Evolutionary conservation across 78 protist genomes (phyloP), one percentile per base, ranked within the genome.

Genomic region (Dictyostelium capitatum): DNA sequence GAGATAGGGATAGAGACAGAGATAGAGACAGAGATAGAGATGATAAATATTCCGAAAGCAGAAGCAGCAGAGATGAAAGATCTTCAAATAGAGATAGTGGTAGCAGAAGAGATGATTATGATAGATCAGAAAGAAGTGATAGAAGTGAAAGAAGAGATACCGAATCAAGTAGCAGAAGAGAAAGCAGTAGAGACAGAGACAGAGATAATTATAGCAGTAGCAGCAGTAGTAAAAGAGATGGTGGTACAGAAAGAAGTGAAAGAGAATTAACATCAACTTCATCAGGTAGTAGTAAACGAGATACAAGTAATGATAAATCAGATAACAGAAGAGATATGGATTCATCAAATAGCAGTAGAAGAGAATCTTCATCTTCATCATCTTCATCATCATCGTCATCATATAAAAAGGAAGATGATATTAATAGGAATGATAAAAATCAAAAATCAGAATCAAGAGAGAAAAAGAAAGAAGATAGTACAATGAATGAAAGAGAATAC

Each of bases 1-100:
- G 70, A 23, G 75, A 73, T 6, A 80, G 64, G 9, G 30, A 46
- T 12, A 59, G 89, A 4, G 50, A 48, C 48, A 59, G 62, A 8
- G n/a, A 20, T 41, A 73, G 72, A 57, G 91, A 84, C 19, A 83
- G 25, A 51, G 80, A 67, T 10, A 83, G 81, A 70, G 70, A 82
- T 59, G 73, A 59, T 57, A 80, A 73, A 41, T 70, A 54, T 43
- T 17, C 53, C 4, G 90, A 82, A n/a, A 82, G 25, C 50, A 78
- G 72, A 43, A 65, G 80, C 19, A 67, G 50, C 1, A 46, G 73
- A 80, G 85, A 80, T 11, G n/a, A 56, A 56, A 56, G 65, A n/a
- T n/a, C 19, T 20, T 56, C 65, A 56, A 56, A 56, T 20, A 56
- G 65, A 56, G 65, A 56, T 20, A 56, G 65, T 20, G 65, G n/a